Evolutionary conservation across 140 eudicot species (phyloP).

Genomic region (Flaveria floridana): DNA sequence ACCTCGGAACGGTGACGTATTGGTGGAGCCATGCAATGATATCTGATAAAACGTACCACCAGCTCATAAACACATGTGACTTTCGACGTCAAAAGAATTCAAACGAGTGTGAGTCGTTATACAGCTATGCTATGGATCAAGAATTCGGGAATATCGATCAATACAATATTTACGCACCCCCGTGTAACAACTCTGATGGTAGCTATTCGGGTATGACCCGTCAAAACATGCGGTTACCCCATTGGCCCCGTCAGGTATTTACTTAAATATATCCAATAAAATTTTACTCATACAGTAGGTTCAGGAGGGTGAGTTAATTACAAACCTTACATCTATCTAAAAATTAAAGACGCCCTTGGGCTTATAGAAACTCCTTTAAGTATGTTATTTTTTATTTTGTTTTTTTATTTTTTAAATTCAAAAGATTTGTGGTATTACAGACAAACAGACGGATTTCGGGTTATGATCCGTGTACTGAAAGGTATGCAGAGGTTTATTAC

Average conservation of each 20-base stretch:
- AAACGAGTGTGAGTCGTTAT: slow-evolving; percentile 82
- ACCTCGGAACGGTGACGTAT: slow-evolving; percentile 89
- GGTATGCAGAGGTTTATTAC: slow-evolving; percentile 85
- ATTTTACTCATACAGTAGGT: too few relatives aligned
- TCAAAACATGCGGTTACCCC: slow-evolving; percentile 69
- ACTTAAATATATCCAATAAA: too few relatives aligned
- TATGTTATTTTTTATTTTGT: not conserved
- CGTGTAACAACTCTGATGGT: slow-evolving; percentile 77
- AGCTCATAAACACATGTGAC: slow-evolving; percentile 82
- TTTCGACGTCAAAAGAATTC: slow-evolving; percentile 74
- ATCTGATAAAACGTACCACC: slow-evolving; percentile 79
- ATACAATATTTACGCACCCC: slow-evolving; percentile 94
- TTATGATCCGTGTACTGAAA: slow-evolving; percentile 96
- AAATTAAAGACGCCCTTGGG: too few relatives aligned
- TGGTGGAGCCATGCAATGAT: slow-evolving; percentile 99
- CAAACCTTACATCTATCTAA: too few relatives aligned
- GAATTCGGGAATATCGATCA: slow-evolving; percentile 97
- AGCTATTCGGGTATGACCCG: slow-evolving; percentile 42
- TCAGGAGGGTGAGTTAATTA: too few relatives aligned
- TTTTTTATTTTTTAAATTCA: not conserved
- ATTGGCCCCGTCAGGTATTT: slow-evolving; percentile 59
- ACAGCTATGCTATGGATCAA: slow-evolving; percentile 88
- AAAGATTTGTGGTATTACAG: slow-evolving; percentile 33
- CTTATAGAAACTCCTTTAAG: too few relatives aligned
- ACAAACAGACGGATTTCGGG: slow-evolving; percentile 59